A percentile compares a stretch with the other conserved stretches of the same genome.
phyloP scores from a whole-genome alignment of 2,329 filamentous ascomycete genomes.

The Sclerotinia borealis region DNA sequence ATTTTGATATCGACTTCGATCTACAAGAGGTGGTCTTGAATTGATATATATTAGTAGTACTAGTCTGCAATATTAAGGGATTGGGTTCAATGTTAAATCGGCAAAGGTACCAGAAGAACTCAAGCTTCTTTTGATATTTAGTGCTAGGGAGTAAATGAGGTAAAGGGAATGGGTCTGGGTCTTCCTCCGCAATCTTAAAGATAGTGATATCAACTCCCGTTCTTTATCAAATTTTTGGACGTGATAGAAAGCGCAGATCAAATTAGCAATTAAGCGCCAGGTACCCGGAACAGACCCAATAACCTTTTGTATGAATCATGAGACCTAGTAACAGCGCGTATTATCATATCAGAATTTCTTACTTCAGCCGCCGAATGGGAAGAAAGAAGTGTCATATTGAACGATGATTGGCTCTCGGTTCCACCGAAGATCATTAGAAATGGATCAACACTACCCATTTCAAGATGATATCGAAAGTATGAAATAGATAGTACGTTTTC shows the following conservation, averaged over 20 bases:
- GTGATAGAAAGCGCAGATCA: not conserved
- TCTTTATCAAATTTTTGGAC: not conserved
- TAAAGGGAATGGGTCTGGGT: slow-evolving; percentile 1
- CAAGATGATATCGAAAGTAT: not conserved
- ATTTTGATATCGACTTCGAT: not conserved
- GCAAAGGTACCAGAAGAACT: not conserved
- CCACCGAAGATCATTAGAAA: not conserved
- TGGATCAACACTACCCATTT: not conserved
- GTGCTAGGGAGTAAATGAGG: not conserved
- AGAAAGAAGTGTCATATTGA: not conserved
- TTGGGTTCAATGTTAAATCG: slow-evolving; percentile 1
- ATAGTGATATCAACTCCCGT: not conserved
- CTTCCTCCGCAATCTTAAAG: not conserved
- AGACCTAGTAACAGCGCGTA: slow-evolving; percentile 5
- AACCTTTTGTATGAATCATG: not conserved
- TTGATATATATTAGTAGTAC: not conserved
- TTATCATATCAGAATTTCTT: not conserved
- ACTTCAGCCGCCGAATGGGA: slow-evolving; percentile 6
- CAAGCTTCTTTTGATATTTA: not conserved
- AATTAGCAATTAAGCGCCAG: slow-evolving; percentile 6
- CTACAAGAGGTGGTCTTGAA: not conserved
- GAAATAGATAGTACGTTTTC: slow-evolving; percentile 1
- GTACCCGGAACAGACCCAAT: slow-evolving; percentile 6
- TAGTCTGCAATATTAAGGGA: not conserved
- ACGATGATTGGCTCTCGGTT: slow-evolving; percentile 2